Base-by-base conservation (phyloP, 768 basidiomycete genomes). In the Pluteus cervinus region DNA sequence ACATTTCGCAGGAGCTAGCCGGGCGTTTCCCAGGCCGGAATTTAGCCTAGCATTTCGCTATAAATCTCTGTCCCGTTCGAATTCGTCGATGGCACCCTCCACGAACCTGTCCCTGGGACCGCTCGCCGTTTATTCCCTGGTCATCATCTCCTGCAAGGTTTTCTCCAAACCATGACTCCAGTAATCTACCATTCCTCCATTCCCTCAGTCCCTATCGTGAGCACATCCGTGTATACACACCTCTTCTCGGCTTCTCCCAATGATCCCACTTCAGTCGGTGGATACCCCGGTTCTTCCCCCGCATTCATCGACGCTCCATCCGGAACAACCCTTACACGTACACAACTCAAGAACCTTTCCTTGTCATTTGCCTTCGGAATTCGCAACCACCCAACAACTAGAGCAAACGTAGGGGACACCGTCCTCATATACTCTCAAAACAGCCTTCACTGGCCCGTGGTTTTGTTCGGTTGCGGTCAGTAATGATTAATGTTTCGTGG, bases 361-460 rank as follows among this genome's bases (percentile, higher is more conserved):
- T 66, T 86, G 11, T 62, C 70, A 21, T 60, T 88, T 6, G 83
- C 64, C 0, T 61, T 68, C 42, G 84, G 82, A 0, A 58, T 91
- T 14, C 66, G 57, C 15, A 58, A 67, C 42, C 66, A 70, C 20
- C 62, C 62, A 1, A 39, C 44, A 6, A 56, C 61, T 2, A 35
- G 40, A 30, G 57, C 54, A 4, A 66, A 58, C 24, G 63, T 72
- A 11, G 78, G 80, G 0, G 75, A 81, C 35, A 74, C 75, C 0
- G 64, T 76, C 12, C 65, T 85, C 42, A 63, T 90, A 4, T 87
- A 72, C 52, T 79, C 80, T 2, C 79, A 73, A 7, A 90, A 91
- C 57, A 76, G 67, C 14, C 48, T 88, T 7, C 52, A 53, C 4
- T 73, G 68, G 66, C 71, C 73, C 0, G 58, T 73, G 11, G 61